phyloP scores from a whole-genome alignment of 345 rosid species.

The Arabis alpina region DNA sequence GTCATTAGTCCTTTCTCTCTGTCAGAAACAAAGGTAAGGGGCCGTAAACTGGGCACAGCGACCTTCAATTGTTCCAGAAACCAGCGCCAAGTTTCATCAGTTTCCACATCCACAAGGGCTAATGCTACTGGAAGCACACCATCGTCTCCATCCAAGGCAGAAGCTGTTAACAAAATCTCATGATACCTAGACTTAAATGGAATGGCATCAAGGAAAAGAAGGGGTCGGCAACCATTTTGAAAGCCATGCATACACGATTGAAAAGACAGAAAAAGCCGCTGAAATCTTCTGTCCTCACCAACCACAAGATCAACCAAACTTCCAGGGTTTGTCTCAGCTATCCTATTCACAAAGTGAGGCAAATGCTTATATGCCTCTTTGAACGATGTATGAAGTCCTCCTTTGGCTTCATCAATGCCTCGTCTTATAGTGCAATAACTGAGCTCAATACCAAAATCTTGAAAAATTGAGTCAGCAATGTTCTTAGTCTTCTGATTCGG shows the following conservation, averaged over 20 bases:
- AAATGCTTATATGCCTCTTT: conserved; percentile 70
- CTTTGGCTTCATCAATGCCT: conserved; percentile 83
- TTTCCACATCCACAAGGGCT: conserved; percentile 78
- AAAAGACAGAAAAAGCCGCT: conserved; percentile 73
- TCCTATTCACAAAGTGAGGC: conserved; percentile 69
- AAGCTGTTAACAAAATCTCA: conserved; percentile 77
- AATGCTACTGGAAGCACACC: conserved; percentile 74
- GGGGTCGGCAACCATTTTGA: conserved; percentile 81
- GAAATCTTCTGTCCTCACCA: conserved; percentile 67
- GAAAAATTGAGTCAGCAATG: conserved; percentile 61
- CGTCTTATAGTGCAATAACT: conserved; percentile 86
- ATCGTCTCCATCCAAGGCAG: conserved; percentile 88
- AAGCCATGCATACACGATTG: conserved; percentile 70
- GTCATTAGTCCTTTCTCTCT: conserved; percentile 67
- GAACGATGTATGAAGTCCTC: conserved; percentile 81
- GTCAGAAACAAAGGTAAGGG: conserved; percentile 82
- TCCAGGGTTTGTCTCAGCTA: conserved; percentile 76
- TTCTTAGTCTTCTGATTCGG: conserved; percentile 85
- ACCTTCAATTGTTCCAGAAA: conserved; percentile 72
- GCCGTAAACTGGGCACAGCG: conserved; percentile 53
- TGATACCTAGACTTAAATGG: conserved; percentile 74
- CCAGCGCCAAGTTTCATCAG: conserved; percentile 81
- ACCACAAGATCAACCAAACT: conserved; percentile 59
- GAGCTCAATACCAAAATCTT: conserved; percentile 79
- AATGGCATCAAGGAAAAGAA: conserved; percentile 79